Percentiles rank a stretch among this genome's conserved stretches.
phyloP scores from a whole-genome alignment of 164 flowering plant genomes.

The Annona cherimola region DNA sequence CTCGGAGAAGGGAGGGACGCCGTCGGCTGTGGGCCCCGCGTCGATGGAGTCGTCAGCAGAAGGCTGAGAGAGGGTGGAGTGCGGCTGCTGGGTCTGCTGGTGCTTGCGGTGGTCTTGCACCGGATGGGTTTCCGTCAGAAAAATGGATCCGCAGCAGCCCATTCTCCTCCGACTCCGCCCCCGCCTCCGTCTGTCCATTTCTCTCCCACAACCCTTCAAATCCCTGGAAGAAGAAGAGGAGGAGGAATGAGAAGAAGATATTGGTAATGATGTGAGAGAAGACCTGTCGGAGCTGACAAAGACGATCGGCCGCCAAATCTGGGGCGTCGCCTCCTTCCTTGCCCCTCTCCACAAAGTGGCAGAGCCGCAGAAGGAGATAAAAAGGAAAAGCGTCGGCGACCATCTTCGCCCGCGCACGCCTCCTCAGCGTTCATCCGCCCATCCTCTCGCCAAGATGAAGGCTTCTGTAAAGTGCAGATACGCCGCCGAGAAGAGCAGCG shows the following conservation, averaged over 20 bases:
- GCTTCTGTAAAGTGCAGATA: slow-evolving; percentile 57
- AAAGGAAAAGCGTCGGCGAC: too few species aligned
- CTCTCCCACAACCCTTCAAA: slow-evolving; percentile 38
- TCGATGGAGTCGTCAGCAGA: neutral
- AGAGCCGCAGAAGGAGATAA: too few species aligned
- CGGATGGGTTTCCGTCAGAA: slow-evolving; percentile 14
- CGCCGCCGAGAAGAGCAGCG: slow-evolving; percentile 44
- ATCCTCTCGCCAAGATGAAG: slow-evolving; percentile 39
- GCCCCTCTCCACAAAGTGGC: too few species aligned
- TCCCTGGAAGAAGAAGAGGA: slow-evolving; percentile 11
- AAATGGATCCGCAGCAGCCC: slow-evolving; percentile 27
- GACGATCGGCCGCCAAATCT: slow-evolving; percentile 44
- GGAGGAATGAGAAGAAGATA: slow-evolving; percentile 2
- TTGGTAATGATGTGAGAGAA: slow-evolving; percentile 28
- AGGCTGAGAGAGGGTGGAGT: slow-evolving; percentile 5
- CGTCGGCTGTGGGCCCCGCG: slow-evolving; percentile 16
- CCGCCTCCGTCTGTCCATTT: slow-evolving; percentile 17
- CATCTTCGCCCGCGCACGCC: too few species aligned
- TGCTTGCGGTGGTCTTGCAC: slow-evolving; percentile 11
- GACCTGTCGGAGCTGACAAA: slow-evolving; percentile 42
- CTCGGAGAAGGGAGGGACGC: slow-evolving; percentile 45
- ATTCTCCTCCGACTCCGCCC: neutral
- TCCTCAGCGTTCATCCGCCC: neutral
- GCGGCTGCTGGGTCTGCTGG: slow-evolving; percentile 5
- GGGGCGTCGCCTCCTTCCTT: slow-evolving; percentile 58